Evolutionary conservation across 805 yeast species (phyloP), one percentile per base, ranked within the genome.

Genomic region (Dipodascus albidus): DNA sequence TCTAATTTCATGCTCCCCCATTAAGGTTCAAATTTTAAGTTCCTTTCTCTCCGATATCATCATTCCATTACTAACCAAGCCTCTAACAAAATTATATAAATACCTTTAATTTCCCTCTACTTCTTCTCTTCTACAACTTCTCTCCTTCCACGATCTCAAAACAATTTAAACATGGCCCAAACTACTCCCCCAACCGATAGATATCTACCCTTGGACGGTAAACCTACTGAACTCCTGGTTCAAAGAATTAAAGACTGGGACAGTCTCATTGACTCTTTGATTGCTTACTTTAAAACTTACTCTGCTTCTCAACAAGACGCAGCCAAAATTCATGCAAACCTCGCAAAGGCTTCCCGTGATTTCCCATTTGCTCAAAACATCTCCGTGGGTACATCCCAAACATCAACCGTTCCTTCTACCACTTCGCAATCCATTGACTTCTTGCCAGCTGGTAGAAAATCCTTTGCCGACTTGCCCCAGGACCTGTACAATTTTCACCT

Each of bases 211-310:
- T 73, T 79, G 6, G 67, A 70, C 47, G 80, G 85, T 1, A 80
- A 80, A 59, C 98, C 98, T 9, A 89, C 97, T 0, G 97, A 90
- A 55, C 79, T 86, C 3, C 73, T 91, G 55, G 93, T 96, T 1
- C 76, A 79, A 24, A 74, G 98, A 57, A 89, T 91, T 66, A 77
- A 82, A 51, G 84, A 93, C 2, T 91, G 97, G 96, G 74, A 96
- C 55, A 76, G 78, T 42, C 79, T 90, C 53, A 81, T 89, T 54
- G 80, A 82, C 57, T 83, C 91, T 33, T 70, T 91, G 53, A 75
- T 87, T 21, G 79, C 76, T 48, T 91, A 91, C 64, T 73, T 91
- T 57, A 79, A 78, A 57, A 96, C 88, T 62, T 82, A 81, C 42
- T 87, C 87, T 8, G 77, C 85, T 14, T 89, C 86, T 54, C 93